These are phyloP conservation scores for Talinum fruticosum DNA, from an alignment of 148 eudicot genomes.

Conservation along the genomic window DNA sequence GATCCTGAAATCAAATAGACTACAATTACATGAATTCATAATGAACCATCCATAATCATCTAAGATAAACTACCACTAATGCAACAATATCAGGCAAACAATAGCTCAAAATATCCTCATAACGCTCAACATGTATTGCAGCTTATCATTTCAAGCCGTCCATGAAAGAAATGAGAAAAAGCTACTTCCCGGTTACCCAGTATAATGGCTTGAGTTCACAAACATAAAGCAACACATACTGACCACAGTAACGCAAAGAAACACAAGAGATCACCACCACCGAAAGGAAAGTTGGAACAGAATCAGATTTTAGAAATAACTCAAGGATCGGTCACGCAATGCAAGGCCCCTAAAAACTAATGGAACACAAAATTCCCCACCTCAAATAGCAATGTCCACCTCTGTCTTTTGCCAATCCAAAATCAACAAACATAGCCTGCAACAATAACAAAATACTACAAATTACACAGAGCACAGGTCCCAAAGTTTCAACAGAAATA, in stretches of 20 bases:
- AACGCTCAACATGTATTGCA: background rate
- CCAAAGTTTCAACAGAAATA: background rate
- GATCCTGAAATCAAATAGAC: no score
- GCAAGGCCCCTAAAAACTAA: background rate
- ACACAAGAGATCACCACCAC: background rate
- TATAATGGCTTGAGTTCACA: background rate
- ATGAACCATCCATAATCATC: background rate
- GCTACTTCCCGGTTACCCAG: background rate
- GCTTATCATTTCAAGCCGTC: background rate
- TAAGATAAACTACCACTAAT: background rate
- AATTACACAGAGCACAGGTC: background rate
- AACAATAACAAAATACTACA: slow-evolving; percentile 21
- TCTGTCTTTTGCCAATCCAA: slow-evolving; percentile 94
- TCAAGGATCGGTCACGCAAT: background rate
- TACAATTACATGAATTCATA: no score
- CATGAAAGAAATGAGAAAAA: background rate
- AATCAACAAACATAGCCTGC: slow-evolving; percentile 95
- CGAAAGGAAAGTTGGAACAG: background rate
- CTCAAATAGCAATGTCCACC: slow-evolving; percentile 89
- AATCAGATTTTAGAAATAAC: background rate
- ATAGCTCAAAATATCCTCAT: background rate
- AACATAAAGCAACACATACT: background rate
- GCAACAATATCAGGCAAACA: background rate
- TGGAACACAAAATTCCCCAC: slow-evolving; percentile 29
- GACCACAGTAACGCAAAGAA: background rate